These are phyloP conservation scores for thale cress (Arabidopsis thaliana) DNA, from an alignment of 345 rosid species.

Conservation along the genomic window DNA sequence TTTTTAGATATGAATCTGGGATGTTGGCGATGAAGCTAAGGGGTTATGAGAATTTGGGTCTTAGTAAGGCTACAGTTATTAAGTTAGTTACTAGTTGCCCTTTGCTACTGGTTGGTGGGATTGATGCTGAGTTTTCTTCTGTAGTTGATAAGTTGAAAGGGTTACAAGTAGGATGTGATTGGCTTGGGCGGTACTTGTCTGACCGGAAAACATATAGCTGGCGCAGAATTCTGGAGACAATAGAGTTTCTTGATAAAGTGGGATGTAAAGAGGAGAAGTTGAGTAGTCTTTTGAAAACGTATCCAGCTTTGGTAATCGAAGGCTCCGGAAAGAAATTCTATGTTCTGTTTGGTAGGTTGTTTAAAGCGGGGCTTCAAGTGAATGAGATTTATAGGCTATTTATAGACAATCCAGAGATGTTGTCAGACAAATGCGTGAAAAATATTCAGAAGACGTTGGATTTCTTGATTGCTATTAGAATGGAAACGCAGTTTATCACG, in stretches of 20 bases:
- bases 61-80: constrained; percentile 56
- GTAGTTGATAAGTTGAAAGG: constrained; percentile 58
- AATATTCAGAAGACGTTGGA: constrained; percentile 58
- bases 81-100: constrained; percentile 71
- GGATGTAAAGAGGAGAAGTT: constrained; percentile 63
- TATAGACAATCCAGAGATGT: constrained; percentile 56
- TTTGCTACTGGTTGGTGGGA: constrained; percentile 54
- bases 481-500: constrained; percentile 58
- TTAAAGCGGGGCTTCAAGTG: constrained; percentile 64
- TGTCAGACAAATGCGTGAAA: constrained; percentile 53
- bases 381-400: constrained; percentile 55
- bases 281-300: constrained; percentile 49
- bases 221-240: constrained; percentile 61
- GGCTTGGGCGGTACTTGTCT: constrained; percentile 54
- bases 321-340: constrained; percentile 68
- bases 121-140: constrained; percentile 55
- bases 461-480: constrained; percentile 59
- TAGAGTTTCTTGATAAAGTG: constrained; percentile 66
- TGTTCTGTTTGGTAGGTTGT: constrained; percentile 63
- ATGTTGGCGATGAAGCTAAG: constrained; percentile 53
- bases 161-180: constrained; percentile 59
- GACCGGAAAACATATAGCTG: constrained; percentile 55
- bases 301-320: constrained; percentile 64
- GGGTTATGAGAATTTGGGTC: constrained; percentile 68
- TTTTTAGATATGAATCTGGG: constrained; percentile 58